Conservation (phyloP, 2,329 filamentous ascomycete genomes). For the Mycosphaerella arachidis region DNA sequence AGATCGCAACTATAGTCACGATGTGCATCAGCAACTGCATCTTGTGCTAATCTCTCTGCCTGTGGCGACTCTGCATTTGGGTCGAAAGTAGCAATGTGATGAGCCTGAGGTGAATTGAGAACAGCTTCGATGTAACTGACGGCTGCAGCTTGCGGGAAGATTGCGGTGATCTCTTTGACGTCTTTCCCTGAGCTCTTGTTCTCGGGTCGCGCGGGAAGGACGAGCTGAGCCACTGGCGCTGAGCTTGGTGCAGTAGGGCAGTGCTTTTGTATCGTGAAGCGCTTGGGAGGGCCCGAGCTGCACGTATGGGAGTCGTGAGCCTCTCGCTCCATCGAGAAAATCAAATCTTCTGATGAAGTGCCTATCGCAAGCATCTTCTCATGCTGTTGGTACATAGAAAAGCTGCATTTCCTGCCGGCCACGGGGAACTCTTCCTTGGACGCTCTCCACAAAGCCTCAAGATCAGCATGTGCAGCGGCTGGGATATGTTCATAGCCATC, state of each 20-base stretch:
- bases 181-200: constrained; percentile 1
- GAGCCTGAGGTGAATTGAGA: constrained; percentile 42
- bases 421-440: constrained; percentile 21
- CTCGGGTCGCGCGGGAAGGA: constrained; percentile 14
- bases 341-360: constrained; percentile 15
- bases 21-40: constrained; percentile 57
- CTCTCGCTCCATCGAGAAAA: constrained; percentile 27
- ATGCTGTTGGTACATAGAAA: constrained; percentile 23
- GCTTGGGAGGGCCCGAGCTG: constrained; percentile 6
- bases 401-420: constrained; percentile 27
- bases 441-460: constrained; percentile 28
- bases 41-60: constrained; percentile 56
- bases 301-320: neutral
- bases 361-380: constrained; percentile 24
- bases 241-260: constrained; percentile 18
- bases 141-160: constrained; percentile 47
- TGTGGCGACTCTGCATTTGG: constrained; percentile 61
- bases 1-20: constrained; percentile 66
- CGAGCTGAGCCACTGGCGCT: constrained; percentile 24
- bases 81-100: constrained; percentile 60
- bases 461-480: constrained; percentile 23
- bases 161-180: constrained; percentile 23
- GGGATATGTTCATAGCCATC: constrained; percentile 31
- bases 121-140: constrained; percentile 44
- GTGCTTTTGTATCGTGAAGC: constrained; percentile 25